These are phyloP conservation scores for Papiliotrema laurentii DNA, from an alignment of 1,284 basidiomycete species.

Conservation along the genomic window DNA sequence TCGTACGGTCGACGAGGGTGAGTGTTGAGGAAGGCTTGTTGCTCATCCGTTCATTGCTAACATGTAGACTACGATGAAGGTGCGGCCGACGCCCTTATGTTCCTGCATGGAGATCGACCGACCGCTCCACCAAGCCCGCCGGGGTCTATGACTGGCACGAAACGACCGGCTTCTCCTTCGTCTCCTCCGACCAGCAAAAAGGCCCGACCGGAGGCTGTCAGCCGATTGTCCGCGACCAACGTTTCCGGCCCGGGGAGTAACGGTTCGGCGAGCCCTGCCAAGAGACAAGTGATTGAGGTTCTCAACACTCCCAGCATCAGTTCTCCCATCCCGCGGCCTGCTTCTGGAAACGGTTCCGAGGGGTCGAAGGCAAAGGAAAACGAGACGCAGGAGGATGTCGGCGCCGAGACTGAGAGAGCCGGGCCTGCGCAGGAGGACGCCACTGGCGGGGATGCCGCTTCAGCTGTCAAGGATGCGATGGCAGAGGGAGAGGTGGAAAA, in stretches of 20 bases:
- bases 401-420: too few relatives aligned
- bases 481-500: slow-evolving; percentile 1
- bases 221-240: neutral
- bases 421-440: too few relatives aligned
- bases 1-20: slow-evolving; percentile 43
- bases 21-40: too few relatives aligned
- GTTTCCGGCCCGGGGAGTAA: slow-evolving; percentile 8
- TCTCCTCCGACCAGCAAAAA: slow-evolving; percentile 19
- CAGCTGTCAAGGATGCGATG: neutral
- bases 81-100: slow-evolving; percentile 46
- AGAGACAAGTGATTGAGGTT: slow-evolving; percentile 41
- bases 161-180: slow-evolving; percentile 26
- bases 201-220: slow-evolving; percentile 20
- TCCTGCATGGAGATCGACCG: slow-evolving; percentile 40
- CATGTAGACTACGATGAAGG: slow-evolving; percentile 47
- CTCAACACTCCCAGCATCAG: slow-evolving; percentile 35
- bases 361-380: too few relatives aligned
- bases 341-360: too few relatives aligned
- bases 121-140: slow-evolving; percentile 2
- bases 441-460: neutral
- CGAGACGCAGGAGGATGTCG: too few relatives aligned
- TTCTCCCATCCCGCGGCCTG: slow-evolving; percentile 8
- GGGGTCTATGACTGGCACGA: slow-evolving; percentile 11
- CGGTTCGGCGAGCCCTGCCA: slow-evolving; percentile 6
- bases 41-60: too few relatives aligned